Evolutionary conservation across 2,329 filamentous ascomycete genomes (phyloP).

Genomic region (Incumbomyces lentus): DNA sequence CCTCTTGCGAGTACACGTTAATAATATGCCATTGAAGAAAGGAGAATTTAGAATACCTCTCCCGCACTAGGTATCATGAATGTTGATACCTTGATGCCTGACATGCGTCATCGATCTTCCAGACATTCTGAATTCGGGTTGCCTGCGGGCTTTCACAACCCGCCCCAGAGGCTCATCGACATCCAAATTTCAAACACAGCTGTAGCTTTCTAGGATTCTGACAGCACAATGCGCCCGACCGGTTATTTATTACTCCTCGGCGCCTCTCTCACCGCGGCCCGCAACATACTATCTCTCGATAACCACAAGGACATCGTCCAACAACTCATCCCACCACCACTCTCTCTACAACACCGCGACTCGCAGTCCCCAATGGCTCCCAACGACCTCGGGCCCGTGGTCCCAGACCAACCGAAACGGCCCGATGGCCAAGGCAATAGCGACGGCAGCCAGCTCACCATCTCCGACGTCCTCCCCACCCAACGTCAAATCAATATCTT

Average conservation of each 20-base stretch:
- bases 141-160: too few species aligned
- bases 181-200: too few species aligned
- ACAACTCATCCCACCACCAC: background rate
- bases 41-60: too few species aligned
- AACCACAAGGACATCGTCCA: background rate
- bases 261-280: background rate
- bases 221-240: background rate
- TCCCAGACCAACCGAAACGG: conserved; percentile 1
- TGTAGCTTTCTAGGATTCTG: too few species aligned
- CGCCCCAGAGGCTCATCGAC: too few species aligned
- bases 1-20: too few species aligned
- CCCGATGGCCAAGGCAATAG: conserved; percentile 3
- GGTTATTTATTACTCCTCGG: background rate
- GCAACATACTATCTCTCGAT: background rate
- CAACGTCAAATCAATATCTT: conserved; percentile 75
- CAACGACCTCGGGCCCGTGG: conserved; percentile 10
- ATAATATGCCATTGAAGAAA: too few species aligned
- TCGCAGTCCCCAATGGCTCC: background rate
- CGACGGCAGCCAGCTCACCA: conserved; percentile 43
- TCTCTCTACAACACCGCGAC: background rate
- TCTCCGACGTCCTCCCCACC: conserved; percentile 75
- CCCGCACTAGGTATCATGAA: too few species aligned
- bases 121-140: too few species aligned
- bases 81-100: too few species aligned
- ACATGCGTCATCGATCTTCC: too few species aligned